Base-by-base conservation (phyloP, 1,139 yeast genomes). In the Protomyces gravidus region DNA sequence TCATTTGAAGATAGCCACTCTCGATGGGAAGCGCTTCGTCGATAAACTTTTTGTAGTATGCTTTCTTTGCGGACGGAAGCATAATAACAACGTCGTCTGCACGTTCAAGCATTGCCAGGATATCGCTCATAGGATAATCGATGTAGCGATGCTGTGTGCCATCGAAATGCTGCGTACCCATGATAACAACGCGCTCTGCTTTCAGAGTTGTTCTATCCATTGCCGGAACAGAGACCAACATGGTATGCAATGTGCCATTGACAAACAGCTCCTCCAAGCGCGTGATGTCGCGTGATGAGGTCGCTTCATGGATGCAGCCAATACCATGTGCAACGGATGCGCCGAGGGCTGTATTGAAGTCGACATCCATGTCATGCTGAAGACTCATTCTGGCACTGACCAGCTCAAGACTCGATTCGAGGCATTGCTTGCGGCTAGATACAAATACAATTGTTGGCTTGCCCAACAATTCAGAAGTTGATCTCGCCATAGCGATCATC, bases 11-110 rank as follows among this genome's bases (percentile, higher is more conserved):
- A 66, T 89, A 70, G 66, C 78, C 82, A 71, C 97, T 89, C 70
- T 94, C 98, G 39, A 89, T 76, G 0, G 97, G 97, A 15, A 89
- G 71, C 0, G 96, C 82, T 63, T 86, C 89, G 39, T 76, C 78
- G 58, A 92, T 69, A 68, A 90, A 88, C 68, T 84, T 82, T 59
- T 78, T 80, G 69, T 87, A 89, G 68, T 86, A 89, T 1, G 78
- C 80, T 46, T 81, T 74, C 66, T 79, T 82, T 2, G 82, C 69
- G 0, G 78, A 67, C 55, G 78, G 80, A 0, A 96, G 85, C 64
- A 83, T 75, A 3, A 90, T 72, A 30, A 81, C 66, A 0, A 79
- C 86, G 45, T 72, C 76, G n/a, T 30, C 15, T 9, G 59, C 40
- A 13, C 53, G n/a, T 7, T 60, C 61, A 3, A 56, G 45, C 62